Evolutionary conservation across 2,329 filamentous ascomycete species (phyloP), one percentile per base, ranked within the genome.

Genomic region (Trichoderma oligosporum): DNA sequence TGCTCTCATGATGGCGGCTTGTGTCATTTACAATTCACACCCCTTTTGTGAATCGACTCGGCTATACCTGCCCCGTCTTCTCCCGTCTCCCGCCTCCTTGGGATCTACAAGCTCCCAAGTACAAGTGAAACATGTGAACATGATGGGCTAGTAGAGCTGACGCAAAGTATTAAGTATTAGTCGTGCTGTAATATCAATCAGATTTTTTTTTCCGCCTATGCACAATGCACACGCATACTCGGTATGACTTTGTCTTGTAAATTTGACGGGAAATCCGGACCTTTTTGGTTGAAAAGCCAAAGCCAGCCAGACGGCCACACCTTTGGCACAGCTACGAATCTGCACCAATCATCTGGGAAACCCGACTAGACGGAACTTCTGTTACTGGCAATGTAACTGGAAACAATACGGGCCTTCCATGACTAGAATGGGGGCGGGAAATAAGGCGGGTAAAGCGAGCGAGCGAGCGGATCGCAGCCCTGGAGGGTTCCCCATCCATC

Each of bases 1-100:
- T 56, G 53, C 35, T 14, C 53, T 56, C 53, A 56, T 48, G 8
- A 47, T 41, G 33, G 53, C 33, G 33, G 53, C 33, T 29, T 24
- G 33, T 16, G 7, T n/a, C 53, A 18, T 46, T n/a, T 27, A 22
- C 33, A 42, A 41, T 38, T 48, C 46, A 36, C 54, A 48, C 27
- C 39, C 44, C 54, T 22, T 48, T 31, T 36, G 31, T 29, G 20
- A 36, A 33, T 36, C 27, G 45, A 27, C 25, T 45, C 46, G 39
- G 39, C 35, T 33, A 29, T 52, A 35, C 38, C 18, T 57, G 22
- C 46, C 33, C 16, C n/a, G 18, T 31, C 16, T 38, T 24, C 16
- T 38, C 29, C 16, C 31, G 20, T 44, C 29, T 22, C 18, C 7
- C 35, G 14, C 6, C 12, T 39, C n/a, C 1, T 47, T 53, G 56